Base-by-base conservation (phyloP, 441 rosid species). In the Croton laevigatus region DNA sequence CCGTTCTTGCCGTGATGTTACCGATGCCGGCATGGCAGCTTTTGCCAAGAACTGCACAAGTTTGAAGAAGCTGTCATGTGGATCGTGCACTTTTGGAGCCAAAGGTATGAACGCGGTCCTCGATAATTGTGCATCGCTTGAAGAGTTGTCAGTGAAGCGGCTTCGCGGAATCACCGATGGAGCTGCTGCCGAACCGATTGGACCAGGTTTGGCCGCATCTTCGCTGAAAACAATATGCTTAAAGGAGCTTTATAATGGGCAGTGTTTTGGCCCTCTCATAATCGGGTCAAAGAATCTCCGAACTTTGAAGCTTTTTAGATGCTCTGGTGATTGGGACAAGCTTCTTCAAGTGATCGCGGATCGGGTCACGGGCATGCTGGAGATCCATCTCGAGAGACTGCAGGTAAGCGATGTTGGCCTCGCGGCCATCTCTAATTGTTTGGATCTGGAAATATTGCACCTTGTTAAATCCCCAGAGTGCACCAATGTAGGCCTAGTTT, bases 101-200 rank as follows among this genome's bases (percentile, higher is more conserved):
- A 88, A 76, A 79, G 97, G 96, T n/a, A 86, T 93, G 81, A 91
- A 91, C 71, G 96, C 96, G 0, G 83, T 93, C 32, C 87, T 93
- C 8, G 88, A 93, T 59, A 82, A 87, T 57, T 93, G 97, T 75
- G 74, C 89, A 0, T 72, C 75, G 9, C 87, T 93, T 12, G 98
- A 91, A 64, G 94, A 93, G 27, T 59, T 93, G 19, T 86, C 96
- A 8, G 81, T 93, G 45, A 93, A 91, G 71, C 86, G 97, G 67
- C 93, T 93, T 45, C 86, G 94, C 0, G 90, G 91, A 10, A 83
- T 88, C 52, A 75, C 79, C 10, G 89, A 86, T 46, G 77, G 81
- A 42, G 78, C 85, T 10, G 80, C 84, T n/a, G 80, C 86, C 9
- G 91, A 86, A 70, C 88, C 84, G 42, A 86, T 91, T 10, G 91